A percentile compares a stretch with the other conserved stretches of the same genome.
Evolutionary conservation across 768 basidiomycete genomes (phyloP).

Genomic region (Leccinum subtestaceum): DNA sequence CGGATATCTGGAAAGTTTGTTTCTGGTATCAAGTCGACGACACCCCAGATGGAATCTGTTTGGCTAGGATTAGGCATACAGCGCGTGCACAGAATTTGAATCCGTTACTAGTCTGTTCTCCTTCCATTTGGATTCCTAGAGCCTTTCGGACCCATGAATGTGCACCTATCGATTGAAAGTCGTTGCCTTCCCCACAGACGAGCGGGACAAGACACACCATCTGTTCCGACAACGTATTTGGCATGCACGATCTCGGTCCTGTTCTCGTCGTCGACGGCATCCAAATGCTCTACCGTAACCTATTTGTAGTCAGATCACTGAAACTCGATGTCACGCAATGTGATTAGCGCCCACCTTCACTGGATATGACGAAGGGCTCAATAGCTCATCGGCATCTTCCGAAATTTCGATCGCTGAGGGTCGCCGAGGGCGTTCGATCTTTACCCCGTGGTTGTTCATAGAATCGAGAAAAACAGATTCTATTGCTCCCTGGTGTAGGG

Average conservation of each 20-base stretch:
- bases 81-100: not conserved
- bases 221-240: not conserved
- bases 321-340: no score
- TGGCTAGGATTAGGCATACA: not conserved
- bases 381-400: not conserved
- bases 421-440: not conserved
- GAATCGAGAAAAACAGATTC: not conserved
- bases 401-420: not conserved
- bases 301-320: not conserved
- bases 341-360: not conserved
- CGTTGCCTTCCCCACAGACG: not conserved
- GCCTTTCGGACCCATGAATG: constrained; percentile 1
- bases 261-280: not conserved
- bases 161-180: not conserved
- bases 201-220: not conserved
- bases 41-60: not conserved
- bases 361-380: not conserved
- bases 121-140: not conserved
- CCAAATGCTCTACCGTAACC: not conserved
- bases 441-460: not conserved
- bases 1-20: constrained; percentile 1
- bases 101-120: not conserved
- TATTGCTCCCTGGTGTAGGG: not conserved
- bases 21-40: not conserved
- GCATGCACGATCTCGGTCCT: not conserved